These are phyloP conservation scores for Lolium rigidum DNA, from an alignment of 176 grass and related monocot genomes.

Conservation along the genomic window DNA sequence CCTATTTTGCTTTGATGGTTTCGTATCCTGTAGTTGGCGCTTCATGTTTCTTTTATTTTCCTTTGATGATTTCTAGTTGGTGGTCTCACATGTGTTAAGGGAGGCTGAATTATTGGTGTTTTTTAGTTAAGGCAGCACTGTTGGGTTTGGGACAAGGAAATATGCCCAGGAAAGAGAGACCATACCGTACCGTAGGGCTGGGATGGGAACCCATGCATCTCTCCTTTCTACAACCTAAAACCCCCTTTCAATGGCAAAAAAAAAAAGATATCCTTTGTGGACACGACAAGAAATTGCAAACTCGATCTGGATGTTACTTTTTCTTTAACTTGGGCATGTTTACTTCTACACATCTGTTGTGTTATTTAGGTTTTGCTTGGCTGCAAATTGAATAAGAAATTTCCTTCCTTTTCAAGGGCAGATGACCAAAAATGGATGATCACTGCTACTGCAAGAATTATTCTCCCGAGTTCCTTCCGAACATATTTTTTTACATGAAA, in stretches of 20 bases:
- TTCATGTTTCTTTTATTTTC: background rate
- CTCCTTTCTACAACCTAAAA: constrained; percentile 1
- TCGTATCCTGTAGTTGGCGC: background rate
- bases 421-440: no score
- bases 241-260: background rate
- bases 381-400: background rate
- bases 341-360: background rate
- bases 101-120: background rate
- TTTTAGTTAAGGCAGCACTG: background rate
- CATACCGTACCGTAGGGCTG: background rate
- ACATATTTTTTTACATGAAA: no score
- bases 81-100: background rate
- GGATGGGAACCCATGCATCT: background rate
- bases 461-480: no score
- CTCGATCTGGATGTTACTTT: background rate
- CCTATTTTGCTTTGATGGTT: background rate
- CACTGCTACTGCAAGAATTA: no score
- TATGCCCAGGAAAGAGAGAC: background rate
- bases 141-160: background rate
- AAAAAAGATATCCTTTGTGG: background rate
- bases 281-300: background rate
- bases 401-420: background rate
- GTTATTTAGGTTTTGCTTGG: background rate
- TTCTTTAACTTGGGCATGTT: background rate
- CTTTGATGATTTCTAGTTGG: background rate